Evolutionary conservation across 768 basidiomycete species (phyloP).

Genomic region (Tephrocybe sp.): DNA sequence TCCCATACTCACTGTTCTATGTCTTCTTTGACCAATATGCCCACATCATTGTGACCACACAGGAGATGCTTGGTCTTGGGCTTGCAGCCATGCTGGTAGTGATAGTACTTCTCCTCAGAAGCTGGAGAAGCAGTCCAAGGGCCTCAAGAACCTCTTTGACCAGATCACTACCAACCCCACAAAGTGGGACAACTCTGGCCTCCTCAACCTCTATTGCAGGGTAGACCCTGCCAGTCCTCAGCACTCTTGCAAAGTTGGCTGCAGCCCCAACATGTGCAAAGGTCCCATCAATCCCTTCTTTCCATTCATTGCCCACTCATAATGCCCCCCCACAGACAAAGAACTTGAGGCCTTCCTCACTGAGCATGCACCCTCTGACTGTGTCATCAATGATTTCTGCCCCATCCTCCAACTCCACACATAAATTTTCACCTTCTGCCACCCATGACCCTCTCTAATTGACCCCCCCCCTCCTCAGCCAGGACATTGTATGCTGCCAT

Average conservation of each 20-base stretch:
- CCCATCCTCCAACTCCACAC: no score
- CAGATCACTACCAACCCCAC: no score
- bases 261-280: conserved; percentile 99
- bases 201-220: no score
- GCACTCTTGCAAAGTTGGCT: no score
- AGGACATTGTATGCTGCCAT: conserved; percentile 84
- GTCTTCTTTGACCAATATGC: conserved; percentile 98
- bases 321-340: conserved; percentile 58
- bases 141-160: no score
- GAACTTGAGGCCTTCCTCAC: conserved; percentile 85
- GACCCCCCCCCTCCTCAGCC: conserved; percentile 49
- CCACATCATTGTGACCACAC: conserved; percentile 82
- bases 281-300: conserved; percentile 41
- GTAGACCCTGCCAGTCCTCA: no score
- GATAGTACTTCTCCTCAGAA: no score
- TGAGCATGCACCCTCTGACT: conserved; percentile 65
- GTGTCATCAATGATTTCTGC: conserved; percentile 91
- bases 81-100: no score
- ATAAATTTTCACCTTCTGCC: no score
- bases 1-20: conserved; percentile 99
- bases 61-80: no score
- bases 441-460: background rate
- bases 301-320: background rate
- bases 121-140: no score
- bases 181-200: conserved; percentile 75